Percentiles rank a stretch among this genome's conserved stretches.
phyloP scores from a whole-genome alignment of 495 filamentous ascomycete genomes.

The Penicillium angulare region DNA sequence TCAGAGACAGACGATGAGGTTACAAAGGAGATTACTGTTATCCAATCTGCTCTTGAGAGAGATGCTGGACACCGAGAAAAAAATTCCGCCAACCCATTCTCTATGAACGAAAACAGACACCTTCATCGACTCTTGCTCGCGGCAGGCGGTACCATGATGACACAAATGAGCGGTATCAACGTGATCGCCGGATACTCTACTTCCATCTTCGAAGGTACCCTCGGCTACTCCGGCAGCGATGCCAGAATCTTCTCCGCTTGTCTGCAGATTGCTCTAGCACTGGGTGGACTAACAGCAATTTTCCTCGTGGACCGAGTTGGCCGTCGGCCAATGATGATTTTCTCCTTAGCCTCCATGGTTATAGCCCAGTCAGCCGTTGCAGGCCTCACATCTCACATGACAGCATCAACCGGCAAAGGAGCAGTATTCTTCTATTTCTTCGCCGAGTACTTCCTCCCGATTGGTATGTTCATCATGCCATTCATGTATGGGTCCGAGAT shows the following conservation, averaged over 20 bases:
- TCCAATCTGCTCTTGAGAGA: slow-evolving; percentile 62
- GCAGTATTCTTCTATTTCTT: slow-evolving; percentile 52
- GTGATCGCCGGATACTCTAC: slow-evolving; percentile 21
- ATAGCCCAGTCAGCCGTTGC: slow-evolving; percentile 57
- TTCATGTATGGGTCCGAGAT: slow-evolving; percentile 55
- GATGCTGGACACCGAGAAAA: slow-evolving; percentile 40
- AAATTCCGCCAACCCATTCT: slow-evolving; percentile 11
- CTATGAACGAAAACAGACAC: slow-evolving; percentile 26
- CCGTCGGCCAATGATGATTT: slow-evolving; percentile 53
- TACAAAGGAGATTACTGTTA: slow-evolving; percentile 53
- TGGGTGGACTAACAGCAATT: slow-evolving; percentile 15
- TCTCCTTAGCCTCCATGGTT: slow-evolving; percentile 57
- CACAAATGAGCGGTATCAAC: slow-evolving; percentile 24
- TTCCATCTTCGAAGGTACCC: slow-evolving; percentile 16
- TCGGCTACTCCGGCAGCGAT: slow-evolving; percentile 11
- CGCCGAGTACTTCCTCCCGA: slow-evolving; percentile 49
- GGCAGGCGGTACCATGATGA: slow-evolving; percentile 11
- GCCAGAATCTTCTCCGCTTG: slow-evolving; percentile 17
- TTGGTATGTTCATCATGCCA: slow-evolving; percentile 51
- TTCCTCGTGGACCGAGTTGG: slow-evolving; percentile 20
- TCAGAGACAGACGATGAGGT: slow-evolving; percentile 25
- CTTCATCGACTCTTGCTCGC: slow-evolving; percentile 20
- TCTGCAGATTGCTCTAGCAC: slow-evolving; percentile 17
- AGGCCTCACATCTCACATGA: slow-evolving; percentile 26
- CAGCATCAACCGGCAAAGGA: slow-evolving; percentile 4